A percentile compares a stretch with the other conserved stretches of the same genome.
Evolutionary conservation across 2,329 filamentous ascomycete species (phyloP).

Genomic region (Aspergillus unguis): DNA sequence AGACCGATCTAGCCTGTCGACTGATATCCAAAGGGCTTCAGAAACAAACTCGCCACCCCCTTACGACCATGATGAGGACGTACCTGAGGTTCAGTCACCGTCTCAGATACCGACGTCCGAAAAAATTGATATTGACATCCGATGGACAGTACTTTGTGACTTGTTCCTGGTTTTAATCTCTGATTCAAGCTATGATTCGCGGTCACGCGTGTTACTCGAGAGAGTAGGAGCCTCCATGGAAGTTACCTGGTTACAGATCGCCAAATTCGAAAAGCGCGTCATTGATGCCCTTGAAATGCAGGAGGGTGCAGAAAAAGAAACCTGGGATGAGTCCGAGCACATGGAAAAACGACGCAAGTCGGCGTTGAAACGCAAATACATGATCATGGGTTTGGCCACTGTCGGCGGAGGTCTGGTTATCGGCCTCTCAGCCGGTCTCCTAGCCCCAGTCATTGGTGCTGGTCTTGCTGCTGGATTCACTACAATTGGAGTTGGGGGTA

Average conservation of each 20-base stretch:
- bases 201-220: conserved; percentile 81
- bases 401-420: conserved; percentile 95
- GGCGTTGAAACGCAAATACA: conserved; percentile 76
- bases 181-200: conserved; percentile 88
- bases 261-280: conserved; percentile 93
- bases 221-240: conserved; percentile 75
- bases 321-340: conserved; percentile 95
- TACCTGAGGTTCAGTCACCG: conserved; percentile 76
- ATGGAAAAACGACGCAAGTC: conserved; percentile 80
- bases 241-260: conserved; percentile 88
- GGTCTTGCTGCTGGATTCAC: conserved; percentile 93
- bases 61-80: conserved; percentile 63
- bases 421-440: conserved; percentile 83
- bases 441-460: conserved; percentile 90
- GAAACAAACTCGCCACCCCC: conserved; percentile 53
- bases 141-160: conserved; percentile 96
- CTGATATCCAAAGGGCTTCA: conserved; percentile 32
- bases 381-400: conserved; percentile 95
- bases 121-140: conserved; percentile 90
- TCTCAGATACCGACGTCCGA: conserved; percentile 76
- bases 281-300: conserved; percentile 98
- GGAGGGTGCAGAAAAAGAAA: conserved; percentile 87
- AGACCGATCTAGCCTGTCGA: conserved; percentile 32
- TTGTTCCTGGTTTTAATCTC: conserved; percentile 93
- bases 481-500: conserved; percentile 88